Evolutionary conservation across 768 basidiomycete genomes (phyloP), one percentile per base, ranked within the genome.

Genomic region (Russula sp.): DNA sequence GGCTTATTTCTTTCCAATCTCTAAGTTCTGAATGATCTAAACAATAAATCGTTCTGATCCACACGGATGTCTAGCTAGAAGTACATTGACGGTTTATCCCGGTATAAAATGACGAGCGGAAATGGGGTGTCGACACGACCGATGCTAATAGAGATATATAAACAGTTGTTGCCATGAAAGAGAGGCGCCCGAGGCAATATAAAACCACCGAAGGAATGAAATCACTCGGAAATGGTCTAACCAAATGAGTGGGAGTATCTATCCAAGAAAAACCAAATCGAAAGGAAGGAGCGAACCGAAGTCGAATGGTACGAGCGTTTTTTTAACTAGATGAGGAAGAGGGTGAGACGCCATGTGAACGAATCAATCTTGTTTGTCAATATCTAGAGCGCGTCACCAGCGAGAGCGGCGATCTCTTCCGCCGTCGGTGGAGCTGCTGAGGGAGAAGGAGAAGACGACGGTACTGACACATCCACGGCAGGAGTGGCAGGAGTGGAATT

Each of bases 211-310:
- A 60, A 51, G 1, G 25, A 54, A 18, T 36, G 51, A 59, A 45
- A 22, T 35, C 1, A 5, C 25, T 2, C 25, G 49, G 49, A 35
- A 35, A 35, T 34, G 35, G 35, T 45, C 42, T 45, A 46, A 20
- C 51, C 41, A 54, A 60, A 60, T 34, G 52, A 41, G 38, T 55
- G 43, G 47, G 34, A 41, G 20, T 39, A 46, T 48, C 53, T 39
- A 46, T 48, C 53, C 29, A 41, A 32, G 10, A 38, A 25, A 55
- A 43, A 60, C 25, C 29, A 54, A 29, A 47, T 14, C 29, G n/a
- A 48, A n/a, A 1, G 39, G 48, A 48, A 54, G 34, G 50, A 46
- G 14, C 20, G 58, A 25, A 36, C 2, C 20, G 32, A 32, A 10
- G 35, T 38, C 22, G 25, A n/a, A 22, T 55, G 14, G n/a, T 29